Evolutionary conservation across 163 green algal genomes (phyloP), one percentile per base, ranked within the genome.

Genomic region (Chlamydomonas reinhardtii): DNA sequence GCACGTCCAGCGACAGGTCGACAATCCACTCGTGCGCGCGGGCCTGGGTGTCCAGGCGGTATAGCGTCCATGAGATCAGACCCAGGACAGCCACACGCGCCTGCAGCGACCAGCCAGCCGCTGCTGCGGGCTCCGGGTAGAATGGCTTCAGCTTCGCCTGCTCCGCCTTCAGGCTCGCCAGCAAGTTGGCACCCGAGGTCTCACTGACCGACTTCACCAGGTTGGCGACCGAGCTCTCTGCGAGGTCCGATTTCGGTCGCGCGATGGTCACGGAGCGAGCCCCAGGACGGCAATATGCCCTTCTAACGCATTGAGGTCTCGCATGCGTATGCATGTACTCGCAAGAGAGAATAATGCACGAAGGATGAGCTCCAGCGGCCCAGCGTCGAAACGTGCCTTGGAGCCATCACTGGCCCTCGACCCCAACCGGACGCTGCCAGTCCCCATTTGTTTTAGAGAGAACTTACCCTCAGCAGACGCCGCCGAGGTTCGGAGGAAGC

Each of bases 11-110:
- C 11, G 86, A 91, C 70, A 93, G 77, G 82, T 93, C 90, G 69
- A 93, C 90, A 70, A 93, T 91, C 90, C 90, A 93, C 83, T 93
- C 86, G 37, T 90, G 85, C 82, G 78, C 88, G 68, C 86, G 88
- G 0, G 86, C 82, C 77, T 93, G 90, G 2, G 68, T 74, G 54
- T 89, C 75, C 19, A 82, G 73, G 22, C 83, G 82, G 79, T 91
- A 89, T 24, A 87, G 64, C 17, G 89, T 74, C 76, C 76, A 91
- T 31, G 61, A 85, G 48, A 84, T 77, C 3, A 80, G 69, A 29
- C 70, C 82, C 43, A 75, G 43, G 15, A 91, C 14, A 2, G 82
- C 69, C 43, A 91, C 25, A 48, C 84, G 75, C 62, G 76, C 81
- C 59, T 91, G 85, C 16, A 83, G 59, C 11, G 86, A 91, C 73